These are phyloP conservation scores for Phytophthora chlamydospora DNA, from an alignment of 352 stramenopile genomes.

Conservation along the genomic window DNA sequence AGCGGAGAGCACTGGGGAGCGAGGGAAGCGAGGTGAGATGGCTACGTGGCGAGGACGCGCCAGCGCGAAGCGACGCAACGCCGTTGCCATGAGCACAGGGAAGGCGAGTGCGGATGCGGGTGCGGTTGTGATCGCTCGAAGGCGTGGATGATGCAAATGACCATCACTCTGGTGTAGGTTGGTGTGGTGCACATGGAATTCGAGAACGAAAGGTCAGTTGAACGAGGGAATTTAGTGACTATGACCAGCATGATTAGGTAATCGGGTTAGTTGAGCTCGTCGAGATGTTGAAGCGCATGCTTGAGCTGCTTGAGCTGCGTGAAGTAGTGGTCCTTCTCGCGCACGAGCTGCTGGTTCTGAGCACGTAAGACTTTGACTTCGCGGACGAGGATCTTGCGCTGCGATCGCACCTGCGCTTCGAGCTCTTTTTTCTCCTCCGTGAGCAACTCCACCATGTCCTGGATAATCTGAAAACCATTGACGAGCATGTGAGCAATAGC, in stretches of 20 bases:
- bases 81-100: constrained; percentile 38
- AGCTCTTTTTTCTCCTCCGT: constrained; percentile 81
- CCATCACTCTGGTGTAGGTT: background rate
- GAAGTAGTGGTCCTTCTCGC: constrained; percentile 78
- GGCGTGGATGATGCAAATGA: background rate
- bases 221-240: constrained; percentile 6
- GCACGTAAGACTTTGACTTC: constrained; percentile 77
- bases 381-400: constrained; percentile 82
- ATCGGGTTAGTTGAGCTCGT: constrained; percentile 49
- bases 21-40: constrained; percentile 7
- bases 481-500: background rate
- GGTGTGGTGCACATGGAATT: background rate
- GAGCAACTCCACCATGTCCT: constrained; percentile 83
- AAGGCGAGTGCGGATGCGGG: background rate
- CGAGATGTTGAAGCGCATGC: constrained; percentile 70
- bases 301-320: constrained; percentile 80
- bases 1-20: constrained; percentile 5
- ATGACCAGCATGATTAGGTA: constrained; percentile 8
- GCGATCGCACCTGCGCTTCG: constrained; percentile 68
- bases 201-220: background rate
- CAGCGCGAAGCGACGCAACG: constrained; percentile 42
- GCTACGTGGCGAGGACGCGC: constrained; percentile 18
- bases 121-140: no score
- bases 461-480: constrained; percentile 54
- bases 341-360: constrained; percentile 68